Conservation (phyloP, 495 filamentous ascomycete genomes). For the Podospora conica region DNA sequence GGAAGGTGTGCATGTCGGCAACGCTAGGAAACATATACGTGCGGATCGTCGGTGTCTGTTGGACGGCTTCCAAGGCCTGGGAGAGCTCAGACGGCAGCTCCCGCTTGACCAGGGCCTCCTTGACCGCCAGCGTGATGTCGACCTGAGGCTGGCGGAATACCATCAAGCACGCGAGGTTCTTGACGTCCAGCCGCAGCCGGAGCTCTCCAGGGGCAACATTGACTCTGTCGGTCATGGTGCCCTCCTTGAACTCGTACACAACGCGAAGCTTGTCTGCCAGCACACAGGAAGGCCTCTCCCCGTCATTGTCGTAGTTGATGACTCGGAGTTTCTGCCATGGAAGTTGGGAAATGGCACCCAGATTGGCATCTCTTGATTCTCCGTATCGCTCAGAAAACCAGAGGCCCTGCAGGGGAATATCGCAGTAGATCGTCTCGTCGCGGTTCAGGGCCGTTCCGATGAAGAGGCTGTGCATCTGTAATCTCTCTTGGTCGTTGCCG, state of each 20-base stretch:
- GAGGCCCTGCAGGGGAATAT: conserved; percentile 55
- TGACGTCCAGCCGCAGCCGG: conserved; percentile 54
- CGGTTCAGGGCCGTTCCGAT: conserved; percentile 56
- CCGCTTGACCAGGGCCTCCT: conserved; percentile 54
- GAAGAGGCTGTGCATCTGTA: conserved; percentile 59
- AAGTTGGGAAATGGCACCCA: conserved; percentile 41
- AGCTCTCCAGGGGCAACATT: conserved; percentile 72
- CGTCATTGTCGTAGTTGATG: conserved; percentile 49
- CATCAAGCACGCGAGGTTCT: conserved; percentile 53
- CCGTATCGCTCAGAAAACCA: conserved; percentile 54
- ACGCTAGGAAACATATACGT: conserved; percentile 49
- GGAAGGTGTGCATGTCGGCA: conserved; percentile 66
- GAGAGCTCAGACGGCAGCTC: conserved; percentile 50
- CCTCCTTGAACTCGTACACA: conserved; percentile 58
- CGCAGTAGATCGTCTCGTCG: conserved; percentile 56
- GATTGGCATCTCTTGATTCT: conserved; percentile 32
- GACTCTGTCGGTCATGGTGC: conserved; percentile 66
- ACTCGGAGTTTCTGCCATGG: conserved; percentile 44
- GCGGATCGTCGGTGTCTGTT: conserved; percentile 40
- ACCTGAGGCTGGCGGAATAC: conserved; percentile 58
- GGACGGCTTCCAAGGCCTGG: conserved; percentile 44
- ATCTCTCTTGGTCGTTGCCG: conserved; percentile 58
- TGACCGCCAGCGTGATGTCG: conserved; percentile 62
- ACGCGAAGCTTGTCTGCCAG: conserved; percentile 65
- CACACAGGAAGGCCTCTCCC: conserved; percentile 50